Percentiles rank a stretch among this genome's conserved stretches.
phyloP scores from a whole-genome alignment of 768 basidiomycete species.

The Trametes cinnabarina region DNA sequence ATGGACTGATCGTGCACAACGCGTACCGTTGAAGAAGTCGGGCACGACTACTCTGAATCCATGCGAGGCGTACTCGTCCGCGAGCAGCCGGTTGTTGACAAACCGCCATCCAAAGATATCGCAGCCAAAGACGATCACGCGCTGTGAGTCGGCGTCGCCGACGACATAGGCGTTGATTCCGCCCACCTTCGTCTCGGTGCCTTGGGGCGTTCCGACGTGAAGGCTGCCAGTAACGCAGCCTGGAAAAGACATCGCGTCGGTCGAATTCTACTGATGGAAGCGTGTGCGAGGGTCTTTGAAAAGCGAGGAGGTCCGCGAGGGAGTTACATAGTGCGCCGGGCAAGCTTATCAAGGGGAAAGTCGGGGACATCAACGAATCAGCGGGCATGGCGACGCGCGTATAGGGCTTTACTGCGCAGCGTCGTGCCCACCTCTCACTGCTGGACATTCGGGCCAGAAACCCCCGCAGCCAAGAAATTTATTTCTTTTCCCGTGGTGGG shows the following conservation, averaged over 20 bases:
- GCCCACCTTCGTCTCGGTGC: conserved; percentile 20
- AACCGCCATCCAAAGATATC: conserved; percentile 24
- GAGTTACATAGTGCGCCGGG: too few relatives aligned
- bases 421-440: too few relatives aligned
- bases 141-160: conserved; percentile 12
- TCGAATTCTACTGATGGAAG: too few relatives aligned
- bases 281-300: too few relatives aligned
- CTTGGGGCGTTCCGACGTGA: conserved; percentile 18
- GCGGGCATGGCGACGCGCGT: too few relatives aligned
- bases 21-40: conserved; percentile 22
- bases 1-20: neutral
- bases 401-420: too few relatives aligned
- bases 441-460: too few relatives aligned
- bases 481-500: too few relatives aligned
- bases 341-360: too few relatives aligned
- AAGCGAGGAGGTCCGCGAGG: too few relatives aligned
- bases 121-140: conserved; percentile 20
- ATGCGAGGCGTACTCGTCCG: conserved; percentile 22
- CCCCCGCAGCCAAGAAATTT: too few relatives aligned
- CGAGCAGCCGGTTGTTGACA: conserved; percentile 22
- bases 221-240: conserved; percentile 19
- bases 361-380: too few relatives aligned
- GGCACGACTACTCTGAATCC: conserved; percentile 21
- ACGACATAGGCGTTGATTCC: conserved; percentile 18
- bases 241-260: conserved; percentile 15